Evolutionary conservation across 345 rosid genomes (phyloP).

Genomic region (Lepidium africanum): DNA sequence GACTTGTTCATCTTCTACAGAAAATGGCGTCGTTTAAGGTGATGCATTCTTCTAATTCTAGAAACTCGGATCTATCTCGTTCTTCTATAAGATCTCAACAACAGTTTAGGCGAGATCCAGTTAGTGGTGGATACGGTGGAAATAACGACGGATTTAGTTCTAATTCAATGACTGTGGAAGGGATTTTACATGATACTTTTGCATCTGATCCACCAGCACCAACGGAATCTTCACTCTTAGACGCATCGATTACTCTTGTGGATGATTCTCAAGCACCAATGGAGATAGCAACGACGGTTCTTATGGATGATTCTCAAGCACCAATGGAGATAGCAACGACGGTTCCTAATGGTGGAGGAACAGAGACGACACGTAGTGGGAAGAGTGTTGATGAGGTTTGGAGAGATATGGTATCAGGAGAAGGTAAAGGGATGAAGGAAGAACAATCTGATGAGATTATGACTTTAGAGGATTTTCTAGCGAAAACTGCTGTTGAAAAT

Average conservation of each 20-base stretch:
- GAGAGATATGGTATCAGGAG: slow-evolving; percentile 76
- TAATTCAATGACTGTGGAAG: slow-evolving; percentile 3
- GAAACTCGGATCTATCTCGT: slow-evolving; percentile 58
- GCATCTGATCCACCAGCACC: slow-evolving; percentile 26
- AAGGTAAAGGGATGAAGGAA: slow-evolving; percentile 64
- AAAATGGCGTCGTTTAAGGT: slow-evolving; percentile 63
- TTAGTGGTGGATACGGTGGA: slow-evolving; percentile 10
- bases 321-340: slow-evolving; percentile 9
- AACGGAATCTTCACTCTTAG: slow-evolving; percentile 14
- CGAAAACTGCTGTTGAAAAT: slow-evolving; percentile 51
- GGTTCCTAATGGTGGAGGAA: not conserved
- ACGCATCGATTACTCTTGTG: slow-evolving; percentile 12
- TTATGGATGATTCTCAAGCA: slow-evolving; percentile 1
- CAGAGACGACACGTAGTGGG: not conserved
- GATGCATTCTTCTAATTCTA: slow-evolving; percentile 53
- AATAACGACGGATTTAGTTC: not conserved
- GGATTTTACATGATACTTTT: slow-evolving; percentile 13
- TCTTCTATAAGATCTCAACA: slow-evolving; percentile 30
- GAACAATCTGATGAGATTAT: slow-evolving; percentile 62
- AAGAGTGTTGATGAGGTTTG: slow-evolving; percentile 71
- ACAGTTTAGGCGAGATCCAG: slow-evolving; percentile 6
- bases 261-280: slow-evolving; percentile 6
- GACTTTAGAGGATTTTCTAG: slow-evolving; percentile 91
- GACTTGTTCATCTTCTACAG: not conserved
- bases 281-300: slow-evolving; percentile 9